Conservation (phyloP, 495 filamentous ascomycete species). For the Aspergillus ostianus region DNA sequence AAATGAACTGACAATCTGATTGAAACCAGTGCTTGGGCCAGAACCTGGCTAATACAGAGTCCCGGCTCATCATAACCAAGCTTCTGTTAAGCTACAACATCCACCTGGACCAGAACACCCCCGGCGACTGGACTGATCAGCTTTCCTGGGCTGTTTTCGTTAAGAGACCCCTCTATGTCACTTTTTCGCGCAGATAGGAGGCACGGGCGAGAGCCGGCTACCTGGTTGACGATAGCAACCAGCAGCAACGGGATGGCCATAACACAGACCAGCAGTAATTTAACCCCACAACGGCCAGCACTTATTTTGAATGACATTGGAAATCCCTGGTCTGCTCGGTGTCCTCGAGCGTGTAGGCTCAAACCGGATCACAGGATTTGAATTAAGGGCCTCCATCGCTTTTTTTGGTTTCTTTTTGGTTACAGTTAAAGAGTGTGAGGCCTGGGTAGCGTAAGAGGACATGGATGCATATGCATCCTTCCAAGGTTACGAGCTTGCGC, state of each 20-base stretch:
- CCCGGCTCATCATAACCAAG: conserved; percentile 7
- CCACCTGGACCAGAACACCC: conserved; percentile 4
- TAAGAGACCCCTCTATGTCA: conserved; percentile 5
- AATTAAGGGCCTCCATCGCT: neutral
- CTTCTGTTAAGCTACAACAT: conserved; percentile 4
- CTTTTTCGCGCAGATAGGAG: conserved; percentile 2
- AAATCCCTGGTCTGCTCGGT: conserved; percentile 6
- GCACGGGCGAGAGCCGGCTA: neutral
- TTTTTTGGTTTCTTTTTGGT: conserved; percentile 1
- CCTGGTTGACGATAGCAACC: conserved; percentile 3
- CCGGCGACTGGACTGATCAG: conserved; percentile 5
- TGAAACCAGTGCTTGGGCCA: conserved; percentile 2
- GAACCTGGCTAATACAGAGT: conserved; percentile 6
- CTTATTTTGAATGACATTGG: conserved; percentile 2
- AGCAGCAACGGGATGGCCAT: conserved; percentile 4
- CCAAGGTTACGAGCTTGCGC: too few species aligned
- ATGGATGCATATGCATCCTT: too few species aligned
- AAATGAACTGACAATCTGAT: conserved; percentile 1
- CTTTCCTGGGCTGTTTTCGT: conserved; percentile 7
- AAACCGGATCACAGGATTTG: neutral
- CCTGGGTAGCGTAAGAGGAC: conserved; percentile 1
- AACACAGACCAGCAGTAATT: neutral
- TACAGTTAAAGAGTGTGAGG: neutral
- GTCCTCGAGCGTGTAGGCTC: conserved; percentile 1
- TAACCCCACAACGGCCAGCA: conserved; percentile 1